Evolutionary conservation across 2,329 filamentous ascomycete species (phyloP).

Genomic region (Fusarium brevicatenulatum): DNA sequence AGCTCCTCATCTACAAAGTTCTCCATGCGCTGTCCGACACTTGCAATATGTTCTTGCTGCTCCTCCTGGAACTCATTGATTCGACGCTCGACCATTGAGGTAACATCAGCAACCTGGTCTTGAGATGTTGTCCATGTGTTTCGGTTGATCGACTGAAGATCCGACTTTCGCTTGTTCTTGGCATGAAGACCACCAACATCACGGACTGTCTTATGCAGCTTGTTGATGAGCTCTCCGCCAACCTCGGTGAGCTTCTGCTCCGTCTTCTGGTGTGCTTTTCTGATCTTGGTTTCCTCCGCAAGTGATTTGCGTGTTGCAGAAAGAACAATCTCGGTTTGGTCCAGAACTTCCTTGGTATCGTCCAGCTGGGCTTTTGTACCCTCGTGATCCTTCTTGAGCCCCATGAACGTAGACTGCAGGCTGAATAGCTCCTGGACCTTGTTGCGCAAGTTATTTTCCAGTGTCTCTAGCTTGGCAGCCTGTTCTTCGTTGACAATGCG

Average conservation of each 20-base stretch:
- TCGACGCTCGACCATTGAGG: slow-evolving; percentile 77
- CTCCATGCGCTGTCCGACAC: slow-evolving; percentile 77
- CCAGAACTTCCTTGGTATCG: slow-evolving; percentile 81
- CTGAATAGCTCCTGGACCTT: slow-evolving; percentile 93
- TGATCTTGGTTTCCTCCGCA: slow-evolving; percentile 80
- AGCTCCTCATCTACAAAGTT: slow-evolving; percentile 81
- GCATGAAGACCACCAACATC: slow-evolving; percentile 86
- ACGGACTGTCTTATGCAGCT: slow-evolving; percentile 78
- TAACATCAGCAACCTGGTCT: slow-evolving; percentile 79
- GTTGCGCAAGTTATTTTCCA: slow-evolving; percentile 89
- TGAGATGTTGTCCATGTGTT: slow-evolving; percentile 82
- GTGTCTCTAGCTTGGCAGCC: slow-evolving; percentile 87
- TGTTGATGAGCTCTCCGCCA: slow-evolving; percentile 80
- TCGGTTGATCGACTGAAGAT: slow-evolving; percentile 83
- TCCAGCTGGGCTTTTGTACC: slow-evolving; percentile 76
- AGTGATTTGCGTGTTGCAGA: slow-evolving; percentile 79
- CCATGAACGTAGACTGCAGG: slow-evolving; percentile 87
- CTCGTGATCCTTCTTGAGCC: slow-evolving; percentile 90
- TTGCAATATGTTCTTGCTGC: slow-evolving; percentile 76
- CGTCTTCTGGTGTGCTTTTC: slow-evolving; percentile 86
- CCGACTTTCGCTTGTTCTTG: slow-evolving; percentile 86
- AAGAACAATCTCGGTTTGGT: slow-evolving; percentile 88
- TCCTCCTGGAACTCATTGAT: slow-evolving; percentile 77
- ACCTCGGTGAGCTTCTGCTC: slow-evolving; percentile 80
- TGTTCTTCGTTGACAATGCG: slow-evolving; percentile 94